Base-by-base conservation (phyloP, 75 land plant genomes). In the Ceratopteris richardii region DNA sequence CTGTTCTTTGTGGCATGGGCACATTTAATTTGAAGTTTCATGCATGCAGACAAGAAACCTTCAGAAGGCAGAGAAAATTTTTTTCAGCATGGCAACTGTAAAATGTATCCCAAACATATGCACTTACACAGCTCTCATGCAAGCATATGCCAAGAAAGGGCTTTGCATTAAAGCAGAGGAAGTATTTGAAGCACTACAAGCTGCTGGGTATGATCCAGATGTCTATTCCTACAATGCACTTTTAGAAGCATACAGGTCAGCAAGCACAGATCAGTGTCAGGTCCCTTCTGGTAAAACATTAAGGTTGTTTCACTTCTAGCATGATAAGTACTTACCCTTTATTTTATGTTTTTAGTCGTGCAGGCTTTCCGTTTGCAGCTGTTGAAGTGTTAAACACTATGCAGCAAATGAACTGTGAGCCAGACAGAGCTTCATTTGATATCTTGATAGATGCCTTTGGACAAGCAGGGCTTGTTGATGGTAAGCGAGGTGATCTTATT, bases 371-470 rank as follows among this genome's bases (percentile, higher is more conserved):
- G 12, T 61, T 69, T 51, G 96, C 82, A 14, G 77, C 87, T 60
- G 71, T 73, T 30, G 90, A 85, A 42, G 77, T 90, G 36, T 90
- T 90, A 60, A 68, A 80, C 22, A 66, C 76, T 18, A 90, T 90
- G 90, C 68, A 71, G 53, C 72, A 78, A 57, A 79, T 73, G 81
- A 90, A 90, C 13, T 79, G 79, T 65, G 81, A 77, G 59, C 80
- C 90, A 40, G 96, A 90, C 62, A 71, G 72, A 69, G 87, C 89
- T 40, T 90, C 96, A 10, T 86, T 76, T 52, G 87, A 90, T 59
- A 90, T 90, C 20, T 63, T 90, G 76, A 76, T 90, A 11, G 86
- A 90, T 78, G 96, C 96, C 42, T 86, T 72, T 73, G 90, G 87
- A n/a, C 73, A 87, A 66, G 87, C 87, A 56, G 96, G 90, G 46